These are phyloP conservation scores for Lactarius pseudohatsudake DNA, from an alignment of 768 basidiomycete genomes.

Conservation along the genomic window DNA sequence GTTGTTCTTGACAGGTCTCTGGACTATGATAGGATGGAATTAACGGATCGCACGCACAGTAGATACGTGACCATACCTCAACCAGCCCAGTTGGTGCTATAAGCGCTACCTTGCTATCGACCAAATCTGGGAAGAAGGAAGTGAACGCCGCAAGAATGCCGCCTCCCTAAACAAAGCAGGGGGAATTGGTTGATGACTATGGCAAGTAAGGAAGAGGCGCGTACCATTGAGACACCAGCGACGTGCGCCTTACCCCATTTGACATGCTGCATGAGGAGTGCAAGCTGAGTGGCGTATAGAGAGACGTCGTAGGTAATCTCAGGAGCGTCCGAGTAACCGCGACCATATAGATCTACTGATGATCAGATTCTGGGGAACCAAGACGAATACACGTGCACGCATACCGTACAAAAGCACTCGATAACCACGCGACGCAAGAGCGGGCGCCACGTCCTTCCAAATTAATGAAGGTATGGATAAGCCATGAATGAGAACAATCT, in stretches of 20 bases:
- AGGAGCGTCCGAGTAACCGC: conserved; percentile 83
- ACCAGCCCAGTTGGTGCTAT: conserved; percentile 71
- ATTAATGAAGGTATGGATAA: conserved; percentile 74
- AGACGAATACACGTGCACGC: conserved; percentile 17
- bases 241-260: conserved; percentile 67
- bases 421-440: conserved; percentile 60
- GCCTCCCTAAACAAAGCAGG: conserved; percentile 54
- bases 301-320: conserved; percentile 61
- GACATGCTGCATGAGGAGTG: conserved; percentile 76
- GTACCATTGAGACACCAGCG: conserved; percentile 75
- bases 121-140: conserved; percentile 68
- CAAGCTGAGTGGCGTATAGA: conserved; percentile 76
- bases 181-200: conserved; percentile 1
- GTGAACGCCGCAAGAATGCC: conserved; percentile 71
- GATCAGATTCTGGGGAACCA: not conserved
- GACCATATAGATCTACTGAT: conserved; percentile 68
- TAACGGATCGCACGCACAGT: not conserved
- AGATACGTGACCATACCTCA: conserved; percentile 44
- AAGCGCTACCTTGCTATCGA: conserved; percentile 62
- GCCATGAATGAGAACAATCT: conserved; percentile 80
- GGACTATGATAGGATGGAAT: conserved; percentile 39
- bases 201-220: conserved; percentile 19
- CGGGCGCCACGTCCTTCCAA: conserved; percentile 74
- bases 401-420: conserved; percentile 76
- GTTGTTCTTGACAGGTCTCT: conserved; percentile 69